Evolutionary conservation across 805 yeast species (phyloP).

Genomic region (Kuraishia ogatae): DNA sequence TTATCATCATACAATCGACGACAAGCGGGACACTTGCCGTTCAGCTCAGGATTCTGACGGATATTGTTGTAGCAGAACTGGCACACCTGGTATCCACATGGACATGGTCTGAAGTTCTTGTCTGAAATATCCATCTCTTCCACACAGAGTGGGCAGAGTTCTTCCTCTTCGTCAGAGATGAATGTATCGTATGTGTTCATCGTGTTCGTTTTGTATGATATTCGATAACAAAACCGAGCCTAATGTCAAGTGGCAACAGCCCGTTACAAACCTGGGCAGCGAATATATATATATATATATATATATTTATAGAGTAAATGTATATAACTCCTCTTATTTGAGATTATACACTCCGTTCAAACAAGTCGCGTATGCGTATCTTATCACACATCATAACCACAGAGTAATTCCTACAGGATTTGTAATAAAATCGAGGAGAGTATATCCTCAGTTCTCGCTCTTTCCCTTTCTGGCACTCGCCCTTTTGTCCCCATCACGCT

Average conservation of each 20-base stretch:
- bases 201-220: constrained; percentile 1
- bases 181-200: constrained; percentile 39
- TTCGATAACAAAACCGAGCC: no score
- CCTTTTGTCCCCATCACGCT: not conserved
- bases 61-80: constrained; percentile 97
- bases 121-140: constrained; percentile 97
- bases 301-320: no score
- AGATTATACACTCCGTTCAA: not conserved
- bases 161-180: constrained; percentile 75
- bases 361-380: no score
- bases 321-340: no score
- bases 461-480: not conserved
- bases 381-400: no score
- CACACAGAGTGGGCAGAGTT: constrained; percentile 84
- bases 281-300: no score
- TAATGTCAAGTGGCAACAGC: no score
- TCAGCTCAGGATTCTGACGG: constrained; percentile 88
- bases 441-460: not conserved
- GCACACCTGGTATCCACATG: constrained; percentile 97
- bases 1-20: constrained; percentile 92
- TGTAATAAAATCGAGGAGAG: not conserved
- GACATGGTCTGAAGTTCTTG: constrained; percentile 97
- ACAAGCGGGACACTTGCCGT: constrained; percentile 97
- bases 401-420: not conserved
- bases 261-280: not conserved